Conservation (phyloP, 2,329 filamentous ascomycete genomes). For the Colletotrichum camelliae region DNA sequence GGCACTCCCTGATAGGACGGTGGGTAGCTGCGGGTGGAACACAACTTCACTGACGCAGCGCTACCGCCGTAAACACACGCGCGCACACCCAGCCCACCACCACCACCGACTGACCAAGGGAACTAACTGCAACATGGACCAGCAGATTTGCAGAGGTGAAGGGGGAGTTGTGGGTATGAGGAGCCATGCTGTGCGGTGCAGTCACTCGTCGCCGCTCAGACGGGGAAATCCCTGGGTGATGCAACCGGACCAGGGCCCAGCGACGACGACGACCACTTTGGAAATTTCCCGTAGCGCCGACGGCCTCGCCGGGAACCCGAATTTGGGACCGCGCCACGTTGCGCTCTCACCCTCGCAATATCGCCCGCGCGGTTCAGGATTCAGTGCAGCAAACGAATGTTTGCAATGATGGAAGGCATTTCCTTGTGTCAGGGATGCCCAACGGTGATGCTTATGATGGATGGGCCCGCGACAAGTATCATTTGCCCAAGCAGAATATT, state of each 20-base stretch:
- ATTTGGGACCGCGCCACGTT: neutral
- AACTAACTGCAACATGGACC: neutral
- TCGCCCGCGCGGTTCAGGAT: too few relatives aligned
- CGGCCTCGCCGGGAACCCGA: slow-evolving; percentile 11
- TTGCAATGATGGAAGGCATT: too few relatives aligned
- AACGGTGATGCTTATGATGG: too few relatives aligned
- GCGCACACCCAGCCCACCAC: neutral
- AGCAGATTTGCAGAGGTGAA: too few relatives aligned
- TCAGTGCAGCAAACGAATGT: too few relatives aligned
- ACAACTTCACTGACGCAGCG: neutral
- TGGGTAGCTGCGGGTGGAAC: neutral
- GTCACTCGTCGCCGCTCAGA: neutral
- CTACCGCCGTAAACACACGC: neutral
- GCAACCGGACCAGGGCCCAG: neutral
- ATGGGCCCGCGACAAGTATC: neutral
- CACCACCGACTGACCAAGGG: neutral
- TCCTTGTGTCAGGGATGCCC: too few relatives aligned
- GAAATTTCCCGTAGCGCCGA: neutral
- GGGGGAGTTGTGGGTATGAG: too few relatives aligned
- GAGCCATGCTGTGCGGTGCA: neutral
- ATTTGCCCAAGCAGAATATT: neutral
- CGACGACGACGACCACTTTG: neutral
- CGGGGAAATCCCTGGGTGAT: neutral
- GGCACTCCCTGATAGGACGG: neutral
- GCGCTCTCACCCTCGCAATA: neutral